Base-by-base conservation (phyloP, 2,329 filamentous ascomycete species). In the Cadophora sp. region DNA sequence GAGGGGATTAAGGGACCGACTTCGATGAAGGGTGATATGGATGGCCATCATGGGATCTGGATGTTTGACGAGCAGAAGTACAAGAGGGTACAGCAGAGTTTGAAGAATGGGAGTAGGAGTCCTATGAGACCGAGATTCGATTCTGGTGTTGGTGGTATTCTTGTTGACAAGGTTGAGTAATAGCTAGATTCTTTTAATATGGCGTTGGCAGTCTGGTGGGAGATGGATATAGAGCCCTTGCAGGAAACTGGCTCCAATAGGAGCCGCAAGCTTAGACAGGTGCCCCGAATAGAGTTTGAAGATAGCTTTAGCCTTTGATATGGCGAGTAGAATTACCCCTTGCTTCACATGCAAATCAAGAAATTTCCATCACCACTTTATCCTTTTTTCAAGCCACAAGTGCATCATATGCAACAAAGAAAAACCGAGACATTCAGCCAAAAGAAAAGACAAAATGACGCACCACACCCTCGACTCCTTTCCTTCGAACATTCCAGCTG, bases 1-100 rank as follows among this genome's bases (percentile, higher is more conserved):
- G 78, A 78, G 41, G 78, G 75, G 61, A 73, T 82, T 68, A 70
- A 70, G 60, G 68, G 65, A 13, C 41, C 66, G 6, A 65, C 70
- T 4, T 64, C 63, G n/a, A 66, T 72, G 53, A 66, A 64, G 55
- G 64, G 64, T 11, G 66, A 71, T 13, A 66, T 71, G 53, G 68
- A 72, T 68, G 64, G 56, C 24, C 56, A 68, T 56, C 68, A 69
- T 55, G 72, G 70, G 30, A 64, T 72, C 8, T 76, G 75, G 75
- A 50, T 72, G n/a, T 76, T 73, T 72, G 73, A 76, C 63, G 68
- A 71, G 20, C 69, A 70, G 48, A 74, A 73, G 55, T 75, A 72
- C 55, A 66, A 66, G 56, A 64, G 58, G 11, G 62, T 73, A 3
- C 30, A 70, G 59, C 41, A 66, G 14, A 53, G 62, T 33, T 20